Percentiles rank a stretch among this genome's conserved stretches.
Conservation (phyloP, 768 basidiomycete genomes). For the Naganishia vaughanmartiniae region DNA sequence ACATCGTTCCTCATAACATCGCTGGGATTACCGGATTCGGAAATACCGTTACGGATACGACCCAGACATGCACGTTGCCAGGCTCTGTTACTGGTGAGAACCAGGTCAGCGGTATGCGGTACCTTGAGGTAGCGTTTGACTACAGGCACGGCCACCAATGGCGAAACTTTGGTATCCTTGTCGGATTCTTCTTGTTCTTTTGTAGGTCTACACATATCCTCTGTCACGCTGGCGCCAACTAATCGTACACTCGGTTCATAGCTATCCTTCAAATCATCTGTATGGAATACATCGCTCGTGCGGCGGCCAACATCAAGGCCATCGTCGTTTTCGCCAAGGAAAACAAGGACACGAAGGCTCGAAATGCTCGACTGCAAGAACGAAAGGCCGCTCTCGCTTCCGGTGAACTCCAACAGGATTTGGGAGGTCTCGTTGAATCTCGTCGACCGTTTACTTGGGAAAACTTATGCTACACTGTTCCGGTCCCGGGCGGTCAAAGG, state of each 20-base stretch:
- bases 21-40: constrained; percentile 45
- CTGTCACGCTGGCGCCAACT: neutral
- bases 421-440: constrained; percentile 51
- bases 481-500: constrained; percentile 50
- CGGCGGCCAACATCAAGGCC: constrained; percentile 37
- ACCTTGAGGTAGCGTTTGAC: constrained; percentile 60
- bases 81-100: constrained; percentile 63
- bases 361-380: constrained; percentile 53
- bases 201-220: neutral
- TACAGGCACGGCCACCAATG: constrained; percentile 49
- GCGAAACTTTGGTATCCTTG: constrained; percentile 62
- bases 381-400: constrained; percentile 58
- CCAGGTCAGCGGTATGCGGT: constrained; percentile 61
- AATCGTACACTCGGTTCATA: neutral
- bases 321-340: constrained; percentile 66
- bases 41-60: constrained; percentile 34
- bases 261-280: constrained; percentile 66
- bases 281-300: constrained; percentile 47
- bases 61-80: constrained; percentile 75
- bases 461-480: constrained; percentile 58
- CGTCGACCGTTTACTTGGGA: constrained; percentile 73
- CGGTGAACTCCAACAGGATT: constrained; percentile 55
- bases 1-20: constrained; percentile 44
- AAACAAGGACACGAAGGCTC: constrained; percentile 56
- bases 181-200: constrained; percentile 71